A percentile compares a stretch with the other conserved stretches of the same genome.
Conservation (phyloP, 441 rosid genomes). For the Sinapis alba region DNA sequence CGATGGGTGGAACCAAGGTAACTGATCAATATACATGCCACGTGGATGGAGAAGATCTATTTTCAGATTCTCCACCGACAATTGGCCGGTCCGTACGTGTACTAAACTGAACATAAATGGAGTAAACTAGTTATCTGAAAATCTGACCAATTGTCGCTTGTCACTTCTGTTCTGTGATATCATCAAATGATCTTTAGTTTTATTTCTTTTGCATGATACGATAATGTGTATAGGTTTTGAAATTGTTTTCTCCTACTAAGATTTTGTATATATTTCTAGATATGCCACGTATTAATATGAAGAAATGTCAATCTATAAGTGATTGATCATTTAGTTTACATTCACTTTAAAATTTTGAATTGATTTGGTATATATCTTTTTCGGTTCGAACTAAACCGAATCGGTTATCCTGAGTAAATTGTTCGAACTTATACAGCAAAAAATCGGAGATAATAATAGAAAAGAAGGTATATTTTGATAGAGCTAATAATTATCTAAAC, state of each 20-base stretch:
- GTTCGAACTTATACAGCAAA: constrained; percentile 18
- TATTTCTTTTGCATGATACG: not conserved
- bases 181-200: no score
- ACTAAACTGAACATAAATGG: no score
- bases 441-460: not conserved
- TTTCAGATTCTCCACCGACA: no score
- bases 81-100: no score
- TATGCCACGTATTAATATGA: not conserved
- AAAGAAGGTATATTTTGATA: constrained; percentile 15
- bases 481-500: not conserved
- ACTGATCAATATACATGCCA: no score
- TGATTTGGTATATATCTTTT: not conserved
- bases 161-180: no score
- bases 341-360: no score
- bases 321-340: not conserved
- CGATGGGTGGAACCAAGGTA: no score
- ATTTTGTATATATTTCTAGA: no score
- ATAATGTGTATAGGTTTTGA: not conserved
- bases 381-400: not conserved
- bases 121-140: no score
- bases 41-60: no score
- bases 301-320: not conserved
- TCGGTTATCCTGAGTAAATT: not conserved
- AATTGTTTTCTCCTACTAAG: not conserved
- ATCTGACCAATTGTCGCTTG: no score